Conservation (phyloP, 768 basidiomycete species). For the Calocybe cyanea region DNA sequence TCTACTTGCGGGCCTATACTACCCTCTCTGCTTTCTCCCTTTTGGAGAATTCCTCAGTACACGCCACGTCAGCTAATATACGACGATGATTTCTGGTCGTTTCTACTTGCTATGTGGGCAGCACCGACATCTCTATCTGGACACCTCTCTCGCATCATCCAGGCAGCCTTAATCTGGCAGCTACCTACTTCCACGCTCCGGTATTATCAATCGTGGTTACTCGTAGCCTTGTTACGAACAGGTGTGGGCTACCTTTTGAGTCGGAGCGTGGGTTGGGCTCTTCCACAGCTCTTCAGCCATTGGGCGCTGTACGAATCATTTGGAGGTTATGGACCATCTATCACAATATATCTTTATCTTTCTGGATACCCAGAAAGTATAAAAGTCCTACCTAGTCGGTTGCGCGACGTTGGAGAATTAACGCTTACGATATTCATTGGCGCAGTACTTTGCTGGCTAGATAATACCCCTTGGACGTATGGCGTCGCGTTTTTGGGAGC, state of each 20-base stretch:
- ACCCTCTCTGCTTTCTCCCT: constrained; percentile 16
- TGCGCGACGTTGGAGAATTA: constrained; percentile 10
- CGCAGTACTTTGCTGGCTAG: constrained; percentile 22
- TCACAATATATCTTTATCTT: constrained; percentile 19
- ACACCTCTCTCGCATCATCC: constrained; percentile 23
- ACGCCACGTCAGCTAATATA: constrained; percentile 35
- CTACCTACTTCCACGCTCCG: constrained; percentile 16
- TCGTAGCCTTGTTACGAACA: constrained; percentile 20
- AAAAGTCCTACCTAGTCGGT: constrained; percentile 4
- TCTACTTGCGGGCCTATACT: constrained; percentile 11
- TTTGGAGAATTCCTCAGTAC: constrained; percentile 21
- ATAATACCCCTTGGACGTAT: constrained; percentile 38
- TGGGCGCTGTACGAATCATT: constrained; percentile 35
- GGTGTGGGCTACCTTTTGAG: constrained; percentile 22
- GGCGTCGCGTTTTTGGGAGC: constrained; percentile 23
- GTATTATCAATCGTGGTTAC: constrained; percentile 24
- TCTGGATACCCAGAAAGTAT: constrained; percentile 8
- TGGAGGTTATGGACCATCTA: constrained; percentile 32
- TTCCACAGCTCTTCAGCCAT: constrained; percentile 35
- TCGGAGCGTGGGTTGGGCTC: constrained; percentile 31
- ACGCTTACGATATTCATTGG: constrained; percentile 11
- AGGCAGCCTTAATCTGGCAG: constrained; percentile 18
- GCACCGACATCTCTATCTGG: constrained; percentile 20
- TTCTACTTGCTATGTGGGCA: constrained; percentile 35
- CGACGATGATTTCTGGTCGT: constrained; percentile 25